Evolutionary conservation across 129 eudicot genomes (phyloP), one percentile per base, ranked within the genome.

Genomic region (Ambrosia trifida): DNA sequence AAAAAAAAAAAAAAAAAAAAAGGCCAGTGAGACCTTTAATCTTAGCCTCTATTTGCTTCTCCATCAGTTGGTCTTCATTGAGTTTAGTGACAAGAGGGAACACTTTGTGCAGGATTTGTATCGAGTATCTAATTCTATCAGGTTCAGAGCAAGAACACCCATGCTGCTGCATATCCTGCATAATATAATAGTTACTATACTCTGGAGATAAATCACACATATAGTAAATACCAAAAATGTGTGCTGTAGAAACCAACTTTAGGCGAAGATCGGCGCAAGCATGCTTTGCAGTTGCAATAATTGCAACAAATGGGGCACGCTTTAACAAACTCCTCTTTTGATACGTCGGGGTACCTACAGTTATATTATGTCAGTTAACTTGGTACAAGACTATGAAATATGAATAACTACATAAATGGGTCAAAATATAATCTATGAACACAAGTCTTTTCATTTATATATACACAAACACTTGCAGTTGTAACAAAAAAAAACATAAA

Each of bases 11-110:
- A 24, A 47, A n/a, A 1, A 0, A 52, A 45, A 24, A 24, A 24
- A 24, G n/a, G n/a, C n/a, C 28, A 24, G 28, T 24, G 28, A 47
- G 14, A 75, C 91, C 91, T 83, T 79, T 83, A 76, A 66, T 3
- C 36, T 66, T 45, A 66, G 71, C 71, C 41, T 66, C 71, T 2
- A 66, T 24, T 28, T 66, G 43, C 71, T 66, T 66, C 24, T 49
- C 72, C 10, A n/a, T 17, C 4, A 47, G n/a, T 8, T 68, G 61
- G 31, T 32, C 61, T 35, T 49, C 16, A 50, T 49, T 31, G 0
- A 68, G 31, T 32, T 20, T 68, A 18, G 9, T 68, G 16, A 68
- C 32, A 33, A 68, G 46, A 0, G 73, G 61, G 9, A 49, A 32
- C 16, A 68, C 46, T n/a, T 68, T 17, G 14, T 17, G 59, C 18